Base-by-base conservation (phyloP, 2,329 filamentous ascomycete species). In the Botrytis hyacinthi region DNA sequence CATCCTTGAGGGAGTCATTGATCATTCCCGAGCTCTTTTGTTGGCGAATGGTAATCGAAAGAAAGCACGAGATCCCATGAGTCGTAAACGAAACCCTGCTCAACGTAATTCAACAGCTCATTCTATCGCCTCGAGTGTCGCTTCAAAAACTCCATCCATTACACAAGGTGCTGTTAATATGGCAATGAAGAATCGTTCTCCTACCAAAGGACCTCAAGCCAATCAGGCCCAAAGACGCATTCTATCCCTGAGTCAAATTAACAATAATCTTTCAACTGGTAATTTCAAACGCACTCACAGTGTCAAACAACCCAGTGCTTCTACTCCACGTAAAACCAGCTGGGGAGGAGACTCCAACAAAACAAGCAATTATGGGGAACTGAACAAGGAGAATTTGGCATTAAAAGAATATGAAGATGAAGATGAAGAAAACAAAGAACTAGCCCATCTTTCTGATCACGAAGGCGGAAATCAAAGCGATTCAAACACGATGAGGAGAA, bases 1-100 rank as follows among this genome's bases (percentile, higher is more conserved):
- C 40, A 97, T 99, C 77, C 85, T 99, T 46, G 95, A 98, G 77
- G 95, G 95, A 40, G 93, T 98, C 76, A 97, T 99, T 84, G 95
- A 98, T 78, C 95, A 98, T 81, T 98, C 95, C 32, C 92, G 95
- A 10, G 91, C 95, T 40, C 87, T 98, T n/a, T 88, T 98, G 73
- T 92, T 96, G 85, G 86, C 90, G 77, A 91, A 93, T 84, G 60
- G 88, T 71, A 79, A 80, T 74, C 48, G 46, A 7, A 79, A 73
- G 32, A 48, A 79, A 81, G 80, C 77, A 79, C 78, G 81, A 77
- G 84, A 85, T 77, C 83, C 84, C 62, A 85, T 87, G 85, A 86
- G 83, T 76, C 82, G 87, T 72, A 87, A 87, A 77, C 84, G 87
- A 29, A 84, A 86, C 48, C 83, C 85, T 48, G 86, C 83, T 74